Conservation (phyloP, 139 green algal genomes). For the Coccomyxa sp. region DNA sequence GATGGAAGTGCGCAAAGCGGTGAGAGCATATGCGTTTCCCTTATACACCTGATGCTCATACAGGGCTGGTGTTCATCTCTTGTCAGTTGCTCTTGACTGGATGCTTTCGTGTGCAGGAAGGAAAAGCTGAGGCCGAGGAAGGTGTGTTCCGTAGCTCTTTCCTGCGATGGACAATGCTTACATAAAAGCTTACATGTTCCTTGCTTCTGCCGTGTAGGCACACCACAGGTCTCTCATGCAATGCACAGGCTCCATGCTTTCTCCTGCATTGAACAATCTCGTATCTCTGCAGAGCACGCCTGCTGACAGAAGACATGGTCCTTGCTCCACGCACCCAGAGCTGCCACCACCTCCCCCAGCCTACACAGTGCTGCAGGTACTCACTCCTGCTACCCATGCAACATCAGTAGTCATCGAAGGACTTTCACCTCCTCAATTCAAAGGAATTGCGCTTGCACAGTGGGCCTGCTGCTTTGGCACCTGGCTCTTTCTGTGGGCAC, state of each 20-base stretch:
- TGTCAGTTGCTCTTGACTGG: no score
- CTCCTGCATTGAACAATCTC: neutral
- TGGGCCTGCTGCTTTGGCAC: neutral
- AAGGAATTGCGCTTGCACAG: neutral
- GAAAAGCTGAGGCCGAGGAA: neutral
- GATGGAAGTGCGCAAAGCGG: no score
- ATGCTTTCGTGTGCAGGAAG: slow-evolving; percentile 1
- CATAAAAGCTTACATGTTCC: neutral
- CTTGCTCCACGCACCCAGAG: neutral
- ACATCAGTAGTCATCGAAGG: neutral
- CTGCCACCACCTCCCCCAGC: neutral
- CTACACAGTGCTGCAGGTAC: neutral
- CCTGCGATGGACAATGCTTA: neutral
- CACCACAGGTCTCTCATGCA: neutral
- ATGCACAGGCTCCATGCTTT: neutral
- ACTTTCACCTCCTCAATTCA: neutral
- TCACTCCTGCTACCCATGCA: neutral
- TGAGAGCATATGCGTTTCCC: no score
- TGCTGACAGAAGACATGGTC: neutral
- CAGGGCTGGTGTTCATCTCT: no score
- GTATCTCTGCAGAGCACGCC: neutral
- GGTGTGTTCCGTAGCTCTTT: neutral
- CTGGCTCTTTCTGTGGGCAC: neutral
- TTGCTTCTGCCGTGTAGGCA: neutral
- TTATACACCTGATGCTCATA: no score